phyloP scores from a whole-genome alignment of 805 yeast genomes.

The Ogataea salicorniae region DNA sequence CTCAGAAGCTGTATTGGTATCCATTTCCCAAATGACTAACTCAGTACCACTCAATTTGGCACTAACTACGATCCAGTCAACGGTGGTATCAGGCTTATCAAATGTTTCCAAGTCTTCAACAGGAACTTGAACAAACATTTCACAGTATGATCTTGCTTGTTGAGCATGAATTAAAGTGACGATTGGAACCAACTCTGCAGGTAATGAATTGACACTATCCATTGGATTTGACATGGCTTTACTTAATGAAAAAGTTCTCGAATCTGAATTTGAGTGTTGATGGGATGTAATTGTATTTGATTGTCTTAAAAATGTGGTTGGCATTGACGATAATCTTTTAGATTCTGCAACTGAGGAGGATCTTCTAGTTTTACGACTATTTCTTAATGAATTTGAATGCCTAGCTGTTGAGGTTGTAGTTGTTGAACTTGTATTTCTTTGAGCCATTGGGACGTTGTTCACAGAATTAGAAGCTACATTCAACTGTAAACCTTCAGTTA shows the following conservation, averaged over 20 bases:
- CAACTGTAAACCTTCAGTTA: neutral
- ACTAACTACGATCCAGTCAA: constrained; percentile 22
- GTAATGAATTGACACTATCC: constrained; percentile 28
- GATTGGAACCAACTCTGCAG: constrained; percentile 67
- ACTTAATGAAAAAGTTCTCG: constrained; percentile 16
- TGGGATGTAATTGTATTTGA: constrained; percentile 16
- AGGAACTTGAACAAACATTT: constrained; percentile 27
- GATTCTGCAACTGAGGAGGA: constrained; percentile 7
- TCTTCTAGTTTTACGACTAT: neutral
- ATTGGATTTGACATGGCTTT: constrained; percentile 11
- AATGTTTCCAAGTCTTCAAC: constrained; percentile 5
- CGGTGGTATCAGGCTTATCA: neutral
- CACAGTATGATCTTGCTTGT: constrained; percentile 56
- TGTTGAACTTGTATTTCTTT: neutral
- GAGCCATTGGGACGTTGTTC: neutral
- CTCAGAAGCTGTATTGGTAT: constrained; percentile 26
- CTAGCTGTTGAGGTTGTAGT: constrained; percentile 1
- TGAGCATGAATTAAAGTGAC: constrained; percentile 69
- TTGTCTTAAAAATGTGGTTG: constrained; percentile 28
- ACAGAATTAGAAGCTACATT: neutral
- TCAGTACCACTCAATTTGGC: constrained; percentile 46
- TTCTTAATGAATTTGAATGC: neutral
- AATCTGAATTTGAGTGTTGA: constrained; percentile 7
- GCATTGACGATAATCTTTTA: constrained; percentile 25
- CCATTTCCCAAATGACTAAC: constrained; percentile 42